Base-by-base conservation (phyloP, 2,329 filamentous ascomycete genomes). In the Calonectria naviculata region DNA sequence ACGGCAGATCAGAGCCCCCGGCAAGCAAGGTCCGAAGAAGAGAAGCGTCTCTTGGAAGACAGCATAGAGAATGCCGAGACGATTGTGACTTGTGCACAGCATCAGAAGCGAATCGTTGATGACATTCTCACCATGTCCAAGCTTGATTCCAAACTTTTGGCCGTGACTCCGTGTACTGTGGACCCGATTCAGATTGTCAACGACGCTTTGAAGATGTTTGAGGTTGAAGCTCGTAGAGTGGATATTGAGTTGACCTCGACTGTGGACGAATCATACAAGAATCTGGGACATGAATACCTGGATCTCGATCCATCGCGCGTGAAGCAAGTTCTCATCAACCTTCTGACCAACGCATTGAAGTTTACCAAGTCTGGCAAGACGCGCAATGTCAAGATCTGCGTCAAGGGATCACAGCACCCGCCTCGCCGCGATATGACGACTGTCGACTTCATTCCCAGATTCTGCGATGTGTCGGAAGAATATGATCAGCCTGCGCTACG, bases 311-410 rank as follows among this genome's bases (percentile, higher is more conserved):
- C 94, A 0, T 93, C 92, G 19, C 88, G 94, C 28, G 90, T 96
- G 61, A 88, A 93, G 63, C 94, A 96, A 81, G 92, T 95, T 1
- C 85, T 95, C 4, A 95, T 96, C 80, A 96, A 96, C 76, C 87
- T 96, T 1, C 89, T 94, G 10, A 94, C 93, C 9, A 96, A 96
- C 77, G 93, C 93, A 0, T 92, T 96, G 81, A 96, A 96, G 77
- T 96, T 95, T 78, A 96, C 94, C 1, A 91, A 91, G 41, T 87
- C 87, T 0, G 89, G 92, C 21, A 86, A 87, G 19, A 89, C 85
- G 15, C 88, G 91, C 9, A 89, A 89, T 47, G 87, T 91, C 38
- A 83, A 82, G 1, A 84, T 90, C 2, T 82, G 80, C 36, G 81
- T 91, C 56, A 86, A 86, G 54, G 87, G 85, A 10, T 86, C 82